A percentile compares a stretch with the other conserved stretches of the same genome.
Conservation (phyloP, 805 yeast genomes). For the Suhomyces xylopsoci region DNA sequence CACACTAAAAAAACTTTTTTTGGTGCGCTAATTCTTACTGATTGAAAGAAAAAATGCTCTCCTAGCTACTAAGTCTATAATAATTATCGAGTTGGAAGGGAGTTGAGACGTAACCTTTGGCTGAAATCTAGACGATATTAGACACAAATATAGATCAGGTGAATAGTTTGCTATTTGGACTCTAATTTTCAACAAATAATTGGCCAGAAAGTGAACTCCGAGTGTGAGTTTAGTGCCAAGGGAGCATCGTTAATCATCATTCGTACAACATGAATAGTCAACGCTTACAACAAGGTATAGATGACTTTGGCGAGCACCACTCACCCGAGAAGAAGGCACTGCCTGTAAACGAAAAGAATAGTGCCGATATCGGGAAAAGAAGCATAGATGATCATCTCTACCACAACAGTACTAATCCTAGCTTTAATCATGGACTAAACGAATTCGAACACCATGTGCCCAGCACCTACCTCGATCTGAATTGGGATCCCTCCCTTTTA, state of each 20-base stretch:
- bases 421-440: neutral
- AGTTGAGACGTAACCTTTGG: neutral
- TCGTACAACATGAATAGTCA: neutral
- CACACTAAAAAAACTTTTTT: neutral
- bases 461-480: conserved; percentile 17
- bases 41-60: neutral
- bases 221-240: neutral
- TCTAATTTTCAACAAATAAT: neutral
- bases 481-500: conserved; percentile 34
- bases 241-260: neutral
- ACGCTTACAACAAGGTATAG: neutral
- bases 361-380: neutral
- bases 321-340: neutral
- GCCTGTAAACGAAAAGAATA: neutral
- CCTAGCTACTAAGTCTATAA: neutral
- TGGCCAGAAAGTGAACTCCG: neutral
- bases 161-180: neutral
- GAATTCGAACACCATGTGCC: conserved; percentile 7
- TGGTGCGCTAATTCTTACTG: neutral
- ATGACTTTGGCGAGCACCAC: neutral
- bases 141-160: neutral
- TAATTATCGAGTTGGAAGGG: neutral
- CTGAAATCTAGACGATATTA: neutral
- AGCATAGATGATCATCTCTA: neutral
- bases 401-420: neutral